These are phyloP conservation scores for Puya raimondii DNA, from an alignment of 176 grass and related monocot genomes.

Conservation along the genomic window DNA sequence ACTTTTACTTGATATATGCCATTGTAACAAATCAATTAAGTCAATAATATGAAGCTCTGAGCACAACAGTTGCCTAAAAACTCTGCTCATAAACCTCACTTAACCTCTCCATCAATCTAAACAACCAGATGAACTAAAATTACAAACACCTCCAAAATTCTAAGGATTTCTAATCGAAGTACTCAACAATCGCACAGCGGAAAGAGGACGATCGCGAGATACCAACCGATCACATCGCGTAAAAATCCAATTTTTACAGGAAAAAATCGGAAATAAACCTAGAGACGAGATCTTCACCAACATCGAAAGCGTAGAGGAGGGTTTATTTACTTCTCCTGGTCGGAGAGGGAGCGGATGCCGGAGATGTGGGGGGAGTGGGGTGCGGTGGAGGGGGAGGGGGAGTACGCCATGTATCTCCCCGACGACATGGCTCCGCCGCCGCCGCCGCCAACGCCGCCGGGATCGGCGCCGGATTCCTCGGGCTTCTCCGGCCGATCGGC, in stretches of 20 bases:
- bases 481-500: neutral
- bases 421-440: constrained; percentile 25
- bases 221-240: neutral
- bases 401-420: constrained; percentile 40
- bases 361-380: constrained; percentile 29
- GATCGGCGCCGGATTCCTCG: constrained; percentile 23
- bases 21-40: neutral
- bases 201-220: neutral
- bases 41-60: neutral
- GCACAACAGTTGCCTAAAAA: neutral
- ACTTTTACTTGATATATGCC: too few species aligned
- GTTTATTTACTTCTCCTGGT: constrained; percentile 25
- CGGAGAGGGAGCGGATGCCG: constrained; percentile 23
- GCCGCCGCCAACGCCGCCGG: constrained; percentile 8
- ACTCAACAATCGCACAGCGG: neutral
- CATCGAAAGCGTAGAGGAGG: neutral
- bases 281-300: neutral
- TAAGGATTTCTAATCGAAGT: neutral
- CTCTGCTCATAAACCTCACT: neutral
- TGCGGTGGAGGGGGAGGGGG: constrained; percentile 31
- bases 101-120: neutral
- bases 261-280: neutral
- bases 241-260: neutral
- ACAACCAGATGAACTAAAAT: neutral
- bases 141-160: neutral